phyloP scores from a whole-genome alignment of 768 basidiomycete genomes.

The Clavulina sp. region DNA sequence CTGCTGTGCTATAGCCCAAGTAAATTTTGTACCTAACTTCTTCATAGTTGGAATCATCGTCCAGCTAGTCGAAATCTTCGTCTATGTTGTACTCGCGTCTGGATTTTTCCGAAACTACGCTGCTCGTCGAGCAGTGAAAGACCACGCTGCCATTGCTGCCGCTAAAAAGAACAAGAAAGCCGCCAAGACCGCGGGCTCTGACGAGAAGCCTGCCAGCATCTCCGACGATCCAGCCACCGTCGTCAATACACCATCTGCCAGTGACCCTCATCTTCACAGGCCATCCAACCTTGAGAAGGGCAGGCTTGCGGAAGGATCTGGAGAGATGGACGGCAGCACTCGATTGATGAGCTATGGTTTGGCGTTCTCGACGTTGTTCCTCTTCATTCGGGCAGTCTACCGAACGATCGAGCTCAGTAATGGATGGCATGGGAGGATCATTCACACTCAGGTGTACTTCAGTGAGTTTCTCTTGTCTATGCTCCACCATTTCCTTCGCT shows the following conservation, averaged over 20 bases:
- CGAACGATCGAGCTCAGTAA: conserved; percentile 11
- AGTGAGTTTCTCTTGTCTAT: too few relatives aligned
- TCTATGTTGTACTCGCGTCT: conserved; percentile 25
- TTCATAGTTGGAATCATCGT: conserved; percentile 12
- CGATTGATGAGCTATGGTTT: conserved; percentile 16
- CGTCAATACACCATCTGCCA: background rate
- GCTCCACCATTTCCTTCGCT: background rate
- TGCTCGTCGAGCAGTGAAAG: conserved; percentile 17
- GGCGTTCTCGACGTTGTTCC: conserved; percentile 19
- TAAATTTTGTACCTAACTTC: background rate
- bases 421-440: conserved; percentile 19
- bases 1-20: conserved; percentile 1
- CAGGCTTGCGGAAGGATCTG: conserved; percentile 1
- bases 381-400: conserved; percentile 28
- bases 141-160: conserved; percentile 24
- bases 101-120: conserved; percentile 32
- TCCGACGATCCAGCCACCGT: background rate
- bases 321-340: background rate
- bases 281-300: conserved; percentile 9
- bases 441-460: conserved; percentile 12
- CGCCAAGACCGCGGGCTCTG: background rate
- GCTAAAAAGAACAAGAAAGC: background rate
- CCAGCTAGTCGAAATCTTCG: conserved; percentile 27
- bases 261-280: background rate
- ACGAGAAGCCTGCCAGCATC: background rate